Percentiles rank a stretch among this genome's conserved stretches.
phyloP scores from a whole-genome alignment of 1,139 yeast genomes.

The Pichia sp. region DNA sequence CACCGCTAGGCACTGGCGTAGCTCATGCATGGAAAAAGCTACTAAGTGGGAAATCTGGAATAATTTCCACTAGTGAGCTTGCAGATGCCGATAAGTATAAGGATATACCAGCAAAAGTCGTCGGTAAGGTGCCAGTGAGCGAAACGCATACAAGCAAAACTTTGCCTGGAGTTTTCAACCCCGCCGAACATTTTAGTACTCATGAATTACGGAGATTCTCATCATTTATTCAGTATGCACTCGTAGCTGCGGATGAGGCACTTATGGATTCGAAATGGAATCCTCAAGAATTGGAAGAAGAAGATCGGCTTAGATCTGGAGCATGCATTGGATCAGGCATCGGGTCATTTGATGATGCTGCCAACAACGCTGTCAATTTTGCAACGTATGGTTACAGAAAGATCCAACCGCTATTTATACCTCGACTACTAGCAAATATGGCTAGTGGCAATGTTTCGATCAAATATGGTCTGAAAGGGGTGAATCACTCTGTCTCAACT shows the following conservation, averaged over 20 bases:
- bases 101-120: slow-evolving; percentile 68
- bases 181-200: slow-evolving; percentile 38
- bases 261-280: slow-evolving; percentile 57
- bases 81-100: slow-evolving; percentile 47
- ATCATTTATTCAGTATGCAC: slow-evolving; percentile 70
- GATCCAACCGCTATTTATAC: slow-evolving; percentile 83
- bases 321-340: slow-evolving; percentile 92
- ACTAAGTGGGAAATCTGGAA: slow-evolving; percentile 49
- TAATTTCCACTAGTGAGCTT: slow-evolving; percentile 48
- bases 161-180: slow-evolving; percentile 9
- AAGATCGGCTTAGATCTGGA: slow-evolving; percentile 47
- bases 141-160: slow-evolving; percentile 23
- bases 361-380: slow-evolving; percentile 53
- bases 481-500: slow-evolving; percentile 82
- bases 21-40: slow-evolving; percentile 50
- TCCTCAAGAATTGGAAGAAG: slow-evolving; percentile 32
- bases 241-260: slow-evolving; percentile 77
- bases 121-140: slow-evolving; percentile 70
- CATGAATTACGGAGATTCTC: slow-evolving; percentile 61
- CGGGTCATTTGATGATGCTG: slow-evolving; percentile 79
- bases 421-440: slow-evolving; percentile 83
- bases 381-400: slow-evolving; percentile 56
- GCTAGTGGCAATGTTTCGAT: slow-evolving; percentile 92
- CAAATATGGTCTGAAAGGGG: slow-evolving; percentile 70
- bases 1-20: slow-evolving; percentile 80